Conservation (phyloP, 371 early-diverging fungal genomes). For the Pancytospora philotis region DNA sequence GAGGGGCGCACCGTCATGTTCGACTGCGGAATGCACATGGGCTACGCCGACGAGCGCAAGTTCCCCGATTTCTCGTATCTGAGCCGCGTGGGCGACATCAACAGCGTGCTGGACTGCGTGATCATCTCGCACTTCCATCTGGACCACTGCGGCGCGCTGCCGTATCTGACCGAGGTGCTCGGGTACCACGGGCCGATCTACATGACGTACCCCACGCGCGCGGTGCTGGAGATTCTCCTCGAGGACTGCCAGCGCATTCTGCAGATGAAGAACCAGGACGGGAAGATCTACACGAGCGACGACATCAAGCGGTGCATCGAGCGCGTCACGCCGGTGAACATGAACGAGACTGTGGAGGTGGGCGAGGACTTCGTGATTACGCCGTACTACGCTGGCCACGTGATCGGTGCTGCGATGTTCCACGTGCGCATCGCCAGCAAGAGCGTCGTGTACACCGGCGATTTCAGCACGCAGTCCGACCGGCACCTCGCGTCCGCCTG, state of each 20-base stretch:
- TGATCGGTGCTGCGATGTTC: conserved; percentile 92
- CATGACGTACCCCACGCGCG: conserved; percentile 88
- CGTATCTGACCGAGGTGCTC: conserved; percentile 80
- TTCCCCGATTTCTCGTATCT: conserved; percentile 91
- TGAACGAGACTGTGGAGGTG: conserved; percentile 56
- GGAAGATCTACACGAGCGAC: conserved; percentile 50
- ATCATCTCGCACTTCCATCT: conserved; percentile 86
- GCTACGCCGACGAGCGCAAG: conserved; percentile 78
- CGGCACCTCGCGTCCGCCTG: conserved; percentile 80
- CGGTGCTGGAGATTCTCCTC: conserved; percentile 75
- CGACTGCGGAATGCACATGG: conserved; percentile 94
- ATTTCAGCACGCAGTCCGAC: conserved; percentile 90
- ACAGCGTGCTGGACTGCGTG: conserved; percentile 72
- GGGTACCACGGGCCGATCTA: conserved; percentile 84
- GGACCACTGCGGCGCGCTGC: conserved; percentile 88
- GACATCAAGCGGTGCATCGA: conserved; percentile 75
- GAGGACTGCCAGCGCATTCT: conserved; percentile 77
- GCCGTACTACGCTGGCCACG: conserved; percentile 89
- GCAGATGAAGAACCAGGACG: conserved; percentile 65
- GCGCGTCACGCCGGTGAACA: conserved; percentile 76
- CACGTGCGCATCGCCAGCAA: conserved; percentile 64
- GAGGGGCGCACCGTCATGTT: conserved; percentile 81
- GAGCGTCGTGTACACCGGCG: conserved; percentile 79
- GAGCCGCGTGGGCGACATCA: conserved; percentile 69
- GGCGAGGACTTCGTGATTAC: conserved; percentile 61